Percentiles rank a stretch among this genome's conserved stretches.
phyloP scores from a whole-genome alignment of 2,329 filamentous ascomycete species.

The Aspergillus ochraceus region DNA sequence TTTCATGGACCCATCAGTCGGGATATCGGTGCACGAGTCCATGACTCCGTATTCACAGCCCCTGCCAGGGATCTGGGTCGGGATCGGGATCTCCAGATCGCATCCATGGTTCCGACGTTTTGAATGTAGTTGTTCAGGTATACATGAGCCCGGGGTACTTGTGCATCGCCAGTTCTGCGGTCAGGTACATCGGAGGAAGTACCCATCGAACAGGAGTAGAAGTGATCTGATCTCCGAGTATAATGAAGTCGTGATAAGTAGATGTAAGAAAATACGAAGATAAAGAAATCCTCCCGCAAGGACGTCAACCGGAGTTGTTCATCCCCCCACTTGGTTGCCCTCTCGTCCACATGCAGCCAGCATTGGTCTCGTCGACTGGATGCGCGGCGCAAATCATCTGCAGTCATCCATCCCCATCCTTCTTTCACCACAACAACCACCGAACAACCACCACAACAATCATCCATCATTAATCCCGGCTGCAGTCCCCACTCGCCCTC shows the following conservation, averaged over 20 bases:
- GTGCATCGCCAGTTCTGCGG: not conserved
- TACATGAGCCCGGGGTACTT: not conserved
- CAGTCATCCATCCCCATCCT: constrained; percentile 11
- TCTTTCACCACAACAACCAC: constrained; percentile 8
- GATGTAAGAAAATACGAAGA: too few species aligned
- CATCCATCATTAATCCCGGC: constrained; percentile 2
- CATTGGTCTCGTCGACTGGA: constrained; percentile 1
- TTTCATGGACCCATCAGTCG: too few species aligned
- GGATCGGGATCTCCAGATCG: not conserved
- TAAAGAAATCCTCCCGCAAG: not conserved
- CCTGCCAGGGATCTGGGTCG: not conserved
- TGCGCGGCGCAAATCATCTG: constrained; percentile 20
- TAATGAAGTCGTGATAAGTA: too few species aligned
- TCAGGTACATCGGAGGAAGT: not conserved
- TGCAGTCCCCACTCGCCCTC: not conserved
- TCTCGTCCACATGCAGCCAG: constrained; percentile 8
- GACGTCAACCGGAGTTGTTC: not conserved
- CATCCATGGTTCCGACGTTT: constrained; percentile 9
- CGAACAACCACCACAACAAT: constrained; percentile 3
- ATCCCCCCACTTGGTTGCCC: not conserved
- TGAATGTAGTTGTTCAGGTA: not conserved
- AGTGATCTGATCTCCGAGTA: not conserved
- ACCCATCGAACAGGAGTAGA: not conserved
- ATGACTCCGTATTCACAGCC: too few species aligned
- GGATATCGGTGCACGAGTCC: too few species aligned